Evolutionary conservation across 2,329 filamentous ascomycete genomes (phyloP), one percentile per base, ranked within the genome.

Genomic region (Nannizzia gypsea): DNA sequence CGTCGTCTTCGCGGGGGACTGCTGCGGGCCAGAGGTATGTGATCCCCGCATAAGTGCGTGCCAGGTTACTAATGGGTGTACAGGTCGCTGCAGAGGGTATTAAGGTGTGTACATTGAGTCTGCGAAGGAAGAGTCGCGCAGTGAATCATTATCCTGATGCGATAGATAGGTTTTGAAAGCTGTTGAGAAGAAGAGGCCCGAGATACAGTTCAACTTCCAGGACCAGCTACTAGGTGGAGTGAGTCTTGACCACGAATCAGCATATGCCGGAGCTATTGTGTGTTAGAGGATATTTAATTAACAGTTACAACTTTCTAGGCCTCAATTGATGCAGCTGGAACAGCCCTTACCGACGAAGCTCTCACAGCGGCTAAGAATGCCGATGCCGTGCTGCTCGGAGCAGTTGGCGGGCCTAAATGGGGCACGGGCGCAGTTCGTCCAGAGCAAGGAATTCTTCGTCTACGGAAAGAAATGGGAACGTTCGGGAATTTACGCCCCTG

Each of bases 401-500:
- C 92, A 67, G 95, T 97, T 69, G 92, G 92, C 67, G 92, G 92
- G n/a, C 92, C 93, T 38, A 61, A 96, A 89, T 97, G 91, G 90
- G 91, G 91, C 63, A 93, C 90, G 34, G 89, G 89, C 66, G 77
- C 84, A 61, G 87, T 96, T 64, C 89, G 91, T 50, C 92, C 92
- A 1, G 92, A 97, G 74, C 89, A 96, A 77, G 92, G 92, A 63
- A 85, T 97, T 68, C 86, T 97, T 63, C 83, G 80, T 66, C 88
- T 97, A 59, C 90, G 92, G 77, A 96, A 95, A 77, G 89, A 96
- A 76, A 88, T 97, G 81, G 82, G 83, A 70, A 90, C 92, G 60
- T 97, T 95, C 76, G 92, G 91, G 67, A 97, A 97, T 82, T 85
- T 97, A 61, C 87, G 92, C 4, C 92, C 91, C 8, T 97, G 92